Base-by-base conservation (phyloP, 768 basidiomycete genomes). In the Xerocomellus chrysenteron region DNA sequence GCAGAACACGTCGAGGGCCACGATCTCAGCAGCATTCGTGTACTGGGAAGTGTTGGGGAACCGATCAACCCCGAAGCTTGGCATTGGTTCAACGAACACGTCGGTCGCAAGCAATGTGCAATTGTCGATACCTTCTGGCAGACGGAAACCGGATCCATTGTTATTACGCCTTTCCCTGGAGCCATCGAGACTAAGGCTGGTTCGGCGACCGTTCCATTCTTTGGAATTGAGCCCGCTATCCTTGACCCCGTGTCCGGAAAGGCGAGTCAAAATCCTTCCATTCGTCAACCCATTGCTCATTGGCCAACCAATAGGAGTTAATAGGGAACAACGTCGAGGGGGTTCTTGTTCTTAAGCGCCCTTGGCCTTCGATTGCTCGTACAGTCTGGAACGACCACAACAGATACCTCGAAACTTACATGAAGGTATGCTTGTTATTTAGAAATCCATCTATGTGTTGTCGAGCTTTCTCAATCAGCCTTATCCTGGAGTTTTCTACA, bases 61-160 rank as follows among this genome's bases (percentile, higher is more conserved):
- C 97, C 97, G 1, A 98, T 99, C 79, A 98, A 98, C 74, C 94
- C 95, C 28, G 96, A 98, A 72, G 96, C 96, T 12, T 98, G 97
- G 96, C 84, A 95, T 65, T 98, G 96, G 96, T 97, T 95, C 75
- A 94, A 96, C 72, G 94, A 97, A 67, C 84, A 93, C 67, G 94
- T 97, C 52, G 97, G 96, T 11, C 82, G 83, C 66, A 79, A 74
- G 62, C 82, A 98, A 72, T 95, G 92, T 69, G 93, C 96, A 7
- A 86, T 98, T 61, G 94, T 96, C 41, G 94, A 97, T 74, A 96
- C 92, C 4, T 94, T 85, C 75, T 94, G 92, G 92, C 95, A 98
- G 82, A 99, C 97, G 0, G 96, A 99, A 78, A 98, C 97, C 1
- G 97, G 97, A 52, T 92, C 90, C 2, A 95, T 97, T 72, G 87